Evolutionary conservation across 2,329 filamentous ascomycete genomes (phyloP), one percentile per base, ranked within the genome.

Genomic region (Magnaporthiopsis poae): DNA sequence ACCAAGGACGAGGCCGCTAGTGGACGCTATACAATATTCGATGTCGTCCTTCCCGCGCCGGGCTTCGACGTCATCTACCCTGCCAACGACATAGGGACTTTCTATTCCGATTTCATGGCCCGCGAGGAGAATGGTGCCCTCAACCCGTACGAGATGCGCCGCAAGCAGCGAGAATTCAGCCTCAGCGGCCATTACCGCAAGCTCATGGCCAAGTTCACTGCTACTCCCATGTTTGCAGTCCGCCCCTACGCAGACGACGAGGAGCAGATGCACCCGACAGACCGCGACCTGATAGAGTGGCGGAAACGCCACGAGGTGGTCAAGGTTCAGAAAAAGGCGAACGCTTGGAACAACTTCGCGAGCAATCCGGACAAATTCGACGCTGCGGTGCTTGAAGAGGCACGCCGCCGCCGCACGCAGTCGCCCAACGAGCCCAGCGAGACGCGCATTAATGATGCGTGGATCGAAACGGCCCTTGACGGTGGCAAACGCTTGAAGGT

Each of bases 31-130:
- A 86, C 83, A 56, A 90, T 99, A 71, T 92, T 90, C 73, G 95
- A 99, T 74, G 75, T 98, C 69, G 93, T 99, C 15, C 83, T 99
- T 2, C 94, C 96, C 3, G 88, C 90, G n/a, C 95, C 95, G 0
- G 95, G 95, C 25, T 97, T 88, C 79, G 92, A 96, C 71, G 86
- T 98, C 59, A 77, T 90, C 52, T 99, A 98, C 74, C 95, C 95
- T 0, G 75, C 82, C 29, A 98, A 99, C 75, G 86, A 86, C 52
- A 86, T 96, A 69, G 91, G 90, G n/a, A 82, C 86, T 3, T 96
- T 89, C 75, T 99, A 98, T 79, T 84, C 84, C 69, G 83, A 86
- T 2, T 96, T 97, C 78, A 99, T 99, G 96, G 85, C 79, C 39
- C 89, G 84, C 65, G 84, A 90, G 63, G 84, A 86, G 69, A 93